A percentile compares a stretch with the other conserved stretches of the same genome.
Evolutionary conservation across 257 asterid genomes (phyloP).

Genomic region (Rauvolfia tetraphylla): DNA sequence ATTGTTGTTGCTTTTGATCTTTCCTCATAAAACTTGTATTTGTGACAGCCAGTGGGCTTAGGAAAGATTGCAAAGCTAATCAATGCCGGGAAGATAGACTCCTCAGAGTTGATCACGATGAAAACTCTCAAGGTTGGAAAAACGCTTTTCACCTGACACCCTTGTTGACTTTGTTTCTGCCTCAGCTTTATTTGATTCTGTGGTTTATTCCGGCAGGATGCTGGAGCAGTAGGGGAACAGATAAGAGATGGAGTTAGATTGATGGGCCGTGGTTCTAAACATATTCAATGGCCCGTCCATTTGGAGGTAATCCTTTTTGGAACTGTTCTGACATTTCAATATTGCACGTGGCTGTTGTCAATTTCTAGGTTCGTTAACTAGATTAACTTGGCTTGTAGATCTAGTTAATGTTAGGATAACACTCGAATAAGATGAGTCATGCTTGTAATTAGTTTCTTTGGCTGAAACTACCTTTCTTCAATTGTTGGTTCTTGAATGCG

Average conservation of each 20-base stretch:
- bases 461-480: neutral
- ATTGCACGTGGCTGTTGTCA: neutral
- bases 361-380: neutral
- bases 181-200: constrained; percentile 18
- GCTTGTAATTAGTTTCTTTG: neutral
- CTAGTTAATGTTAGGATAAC: neutral
- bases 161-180: neutral
- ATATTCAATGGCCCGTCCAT: constrained; percentile 87
- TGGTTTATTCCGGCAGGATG: constrained; percentile 49
- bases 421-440: neutral
- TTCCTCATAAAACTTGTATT: neutral
- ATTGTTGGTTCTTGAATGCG: neutral
- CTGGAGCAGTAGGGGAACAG: constrained; percentile 88
- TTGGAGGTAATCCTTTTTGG: constrained; percentile 54
- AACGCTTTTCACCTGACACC: no score
- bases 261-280: constrained; percentile 89
- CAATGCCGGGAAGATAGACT: constrained; percentile 92
- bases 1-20: neutral
- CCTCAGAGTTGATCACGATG: constrained; percentile 94
- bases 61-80: constrained; percentile 90
- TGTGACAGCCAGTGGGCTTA: constrained; percentile 82
- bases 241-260: constrained; percentile 83
- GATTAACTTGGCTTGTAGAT: neutral
- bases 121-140: constrained; percentile 73
- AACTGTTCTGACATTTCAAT: no score